Percentiles rank a stretch among this genome's conserved stretches.
phyloP scores from a whole-genome alignment of 768 basidiomycete species.

The Pleurotus djamor region DNA sequence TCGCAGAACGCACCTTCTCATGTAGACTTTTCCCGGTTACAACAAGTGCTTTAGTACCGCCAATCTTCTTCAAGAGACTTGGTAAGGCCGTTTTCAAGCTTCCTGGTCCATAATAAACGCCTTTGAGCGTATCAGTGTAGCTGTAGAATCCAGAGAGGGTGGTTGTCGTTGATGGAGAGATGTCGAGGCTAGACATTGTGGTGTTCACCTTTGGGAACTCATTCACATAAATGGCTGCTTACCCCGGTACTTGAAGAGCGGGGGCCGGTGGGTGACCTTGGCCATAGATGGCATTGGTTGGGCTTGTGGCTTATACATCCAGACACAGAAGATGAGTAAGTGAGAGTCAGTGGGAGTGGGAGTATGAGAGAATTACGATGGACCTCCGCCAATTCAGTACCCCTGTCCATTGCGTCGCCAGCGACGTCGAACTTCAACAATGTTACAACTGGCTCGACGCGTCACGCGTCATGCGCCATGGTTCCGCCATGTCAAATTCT shows the following conservation, averaged over 20 bases:
- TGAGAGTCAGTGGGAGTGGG: no score
- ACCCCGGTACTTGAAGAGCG: background rate
- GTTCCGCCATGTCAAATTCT: no score
- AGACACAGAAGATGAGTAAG: no score
- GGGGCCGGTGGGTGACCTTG: constrained; percentile 28
- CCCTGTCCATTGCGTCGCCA: no score
- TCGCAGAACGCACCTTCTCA: constrained; percentile 45
- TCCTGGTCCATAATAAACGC: constrained; percentile 73
- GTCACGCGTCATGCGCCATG: no score
- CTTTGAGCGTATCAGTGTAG: constrained; percentile 67
- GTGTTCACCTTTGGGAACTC: background rate
- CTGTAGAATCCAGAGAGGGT: constrained; percentile 55
- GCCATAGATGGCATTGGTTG: no score
- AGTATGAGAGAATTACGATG: no score
- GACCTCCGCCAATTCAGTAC: no score
- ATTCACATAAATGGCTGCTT: constrained; percentile 24
- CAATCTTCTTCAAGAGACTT: constrained; percentile 50
- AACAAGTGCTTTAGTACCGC: constrained; percentile 62
- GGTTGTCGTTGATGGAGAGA: constrained; percentile 7
- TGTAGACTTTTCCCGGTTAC: constrained; percentile 71
- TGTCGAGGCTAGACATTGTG: constrained; percentile 14
- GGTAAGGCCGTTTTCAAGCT: constrained; percentile 61
- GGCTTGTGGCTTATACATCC: no score
- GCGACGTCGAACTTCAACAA: no score
- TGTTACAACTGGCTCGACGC: no score